Conservation (phyloP, 306 rosid species). For the Medicago arabica region DNA sequence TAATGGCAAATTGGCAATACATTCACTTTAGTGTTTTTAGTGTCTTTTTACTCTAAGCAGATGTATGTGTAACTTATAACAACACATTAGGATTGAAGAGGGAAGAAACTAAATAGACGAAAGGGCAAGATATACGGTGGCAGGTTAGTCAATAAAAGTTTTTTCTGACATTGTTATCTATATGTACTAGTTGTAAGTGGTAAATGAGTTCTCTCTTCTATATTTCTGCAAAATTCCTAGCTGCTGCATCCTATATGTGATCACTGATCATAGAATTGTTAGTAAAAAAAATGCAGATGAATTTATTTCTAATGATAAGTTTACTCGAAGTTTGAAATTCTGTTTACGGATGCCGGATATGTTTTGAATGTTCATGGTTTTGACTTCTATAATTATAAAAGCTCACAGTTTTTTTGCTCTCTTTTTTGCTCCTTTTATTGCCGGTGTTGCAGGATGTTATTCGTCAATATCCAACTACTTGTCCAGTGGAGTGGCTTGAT, state of each 20-base stretch:
- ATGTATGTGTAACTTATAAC: constrained; percentile 73
- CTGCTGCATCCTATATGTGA: constrained; percentile 20
- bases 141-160: constrained; percentile 68
- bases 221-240: constrained; percentile 23
- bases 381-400: constrained; percentile 32
- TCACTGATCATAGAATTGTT: constrained; percentile 6
- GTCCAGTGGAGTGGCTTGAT: constrained; percentile 98
- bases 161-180: not conserved
- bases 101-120: constrained; percentile 74
- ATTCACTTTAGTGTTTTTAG: too few relatives aligned
- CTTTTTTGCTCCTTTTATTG: constrained; percentile 35
- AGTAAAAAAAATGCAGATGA: not conserved
- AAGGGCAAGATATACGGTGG: constrained; percentile 96
- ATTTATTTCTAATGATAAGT: constrained; percentile 32
- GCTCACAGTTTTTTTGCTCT: not conserved
- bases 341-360: constrained; percentile 19
- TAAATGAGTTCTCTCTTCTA: constrained; percentile 27
- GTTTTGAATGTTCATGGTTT: constrained; percentile 36
- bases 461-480: constrained; percentile 71
- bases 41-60: constrained; percentile 40
- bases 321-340: constrained; percentile 23
- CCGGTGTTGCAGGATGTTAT: constrained; percentile 70
- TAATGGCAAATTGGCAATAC: too few relatives aligned
- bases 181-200: not conserved
- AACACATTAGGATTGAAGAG: constrained; percentile 71